phyloP scores from a whole-genome alignment of 2,329 filamentous ascomycete genomes.

The Pyrenophora graminea region DNA sequence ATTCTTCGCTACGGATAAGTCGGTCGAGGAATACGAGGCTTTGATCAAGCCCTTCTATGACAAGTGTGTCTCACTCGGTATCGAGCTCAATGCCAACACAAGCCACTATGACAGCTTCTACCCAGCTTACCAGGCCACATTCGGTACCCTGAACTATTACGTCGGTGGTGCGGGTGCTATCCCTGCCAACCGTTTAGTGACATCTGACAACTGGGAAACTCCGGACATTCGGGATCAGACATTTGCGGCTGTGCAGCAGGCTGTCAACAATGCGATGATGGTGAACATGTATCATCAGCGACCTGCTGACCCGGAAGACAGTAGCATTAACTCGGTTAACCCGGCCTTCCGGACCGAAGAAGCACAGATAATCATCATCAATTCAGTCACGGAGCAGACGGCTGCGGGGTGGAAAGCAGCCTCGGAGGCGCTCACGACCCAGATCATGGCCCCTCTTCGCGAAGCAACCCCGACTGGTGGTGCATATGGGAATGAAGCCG shows the following conservation, averaged over 20 bases:
- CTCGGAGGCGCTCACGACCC: conserved; percentile 21
- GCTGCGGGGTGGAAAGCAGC: conserved; percentile 28
- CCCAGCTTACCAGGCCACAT: conserved; percentile 38
- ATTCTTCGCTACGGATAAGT: conserved; percentile 36
- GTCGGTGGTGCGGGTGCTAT: conserved; percentile 39
- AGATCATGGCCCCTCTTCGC: conserved; percentile 33
- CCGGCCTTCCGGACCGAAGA: conserved; percentile 37
- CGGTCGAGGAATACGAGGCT: conserved; percentile 26
- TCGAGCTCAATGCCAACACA: conserved; percentile 30
- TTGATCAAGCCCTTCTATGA: conserved; percentile 31
- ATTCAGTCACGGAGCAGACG: conserved; percentile 23
- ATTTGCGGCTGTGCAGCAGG: conserved; percentile 28
- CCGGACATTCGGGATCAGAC: conserved; percentile 31
- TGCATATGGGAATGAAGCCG: conserved; percentile 48
- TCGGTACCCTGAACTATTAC: conserved; percentile 25
- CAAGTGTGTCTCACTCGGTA: conserved; percentile 27
- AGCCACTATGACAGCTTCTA: conserved; percentile 34
- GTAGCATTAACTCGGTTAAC: conserved; percentile 34
- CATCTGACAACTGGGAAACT: conserved; percentile 37
- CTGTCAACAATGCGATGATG: conserved; percentile 28
- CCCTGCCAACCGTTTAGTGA: conserved; percentile 43
- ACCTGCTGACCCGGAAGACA: conserved; percentile 22
- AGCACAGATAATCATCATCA: conserved; percentile 30
- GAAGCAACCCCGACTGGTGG: conserved; percentile 33
- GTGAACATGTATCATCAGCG: conserved; percentile 35